Percentiles rank a stretch among this genome's conserved stretches.
Evolutionary conservation across 768 basidiomycete species (phyloP).

Genomic region (Boletus sp.): DNA sequence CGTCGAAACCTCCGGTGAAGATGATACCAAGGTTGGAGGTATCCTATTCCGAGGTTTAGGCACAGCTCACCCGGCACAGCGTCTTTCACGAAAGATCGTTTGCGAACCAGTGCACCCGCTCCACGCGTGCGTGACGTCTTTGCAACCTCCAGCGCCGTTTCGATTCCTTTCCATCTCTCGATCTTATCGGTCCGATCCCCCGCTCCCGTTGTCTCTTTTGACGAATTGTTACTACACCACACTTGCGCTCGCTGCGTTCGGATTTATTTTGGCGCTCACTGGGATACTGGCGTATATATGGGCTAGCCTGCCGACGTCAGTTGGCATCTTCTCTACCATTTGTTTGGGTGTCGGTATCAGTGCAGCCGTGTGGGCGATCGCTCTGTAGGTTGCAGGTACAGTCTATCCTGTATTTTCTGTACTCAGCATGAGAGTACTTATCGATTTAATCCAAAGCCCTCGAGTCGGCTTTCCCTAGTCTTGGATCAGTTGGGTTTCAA

Average conservation of each 20-base stretch:
- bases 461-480: no score
- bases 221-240: slow-evolving; percentile 27
- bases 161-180: background rate
- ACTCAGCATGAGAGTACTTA: no score
- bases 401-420: no score
- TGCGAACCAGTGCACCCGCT: slow-evolving; percentile 15
- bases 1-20: slow-evolving; percentile 13
- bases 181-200: background rate
- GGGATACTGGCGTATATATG: slow-evolving; percentile 29
- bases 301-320: slow-evolving; percentile 18
- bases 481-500: no score
- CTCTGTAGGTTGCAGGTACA: slow-evolving; percentile 5
- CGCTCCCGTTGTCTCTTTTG: slow-evolving; percentile 20
- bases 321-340: slow-evolving; percentile 29
- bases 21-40: slow-evolving; percentile 15
- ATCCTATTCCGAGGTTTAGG: background rate
- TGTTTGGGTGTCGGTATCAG: slow-evolving; percentile 24
- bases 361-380: slow-evolving; percentile 28
- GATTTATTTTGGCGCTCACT: slow-evolving; percentile 25
- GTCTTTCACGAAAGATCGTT: slow-evolving; percentile 13
- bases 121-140: background rate
- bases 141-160: background rate
- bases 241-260: slow-evolving; percentile 21
- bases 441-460: no score
- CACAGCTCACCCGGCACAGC: slow-evolving; percentile 10